Evolutionary conservation across 2,329 filamentous ascomycete species (phyloP), one percentile per base, ranked within the genome.

Genomic region (Fusarium udum): DNA sequence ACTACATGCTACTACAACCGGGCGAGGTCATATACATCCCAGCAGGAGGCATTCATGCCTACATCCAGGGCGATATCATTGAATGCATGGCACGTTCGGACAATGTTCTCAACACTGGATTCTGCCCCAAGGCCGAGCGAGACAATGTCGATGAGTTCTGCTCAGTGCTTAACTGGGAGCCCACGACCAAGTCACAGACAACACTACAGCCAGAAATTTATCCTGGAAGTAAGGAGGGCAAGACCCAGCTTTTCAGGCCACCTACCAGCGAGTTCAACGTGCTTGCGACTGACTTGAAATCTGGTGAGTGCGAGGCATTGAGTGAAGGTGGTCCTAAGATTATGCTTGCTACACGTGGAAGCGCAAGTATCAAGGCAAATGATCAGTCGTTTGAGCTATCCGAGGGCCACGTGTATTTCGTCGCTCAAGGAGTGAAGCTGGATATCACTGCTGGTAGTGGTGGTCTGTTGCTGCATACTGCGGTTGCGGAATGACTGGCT

Each of bases 21-120:
- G 92, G 92, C 22, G 88, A 93, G 58, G 87, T 89, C 14, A 86
- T 94, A 58, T 93, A 89, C 78, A 91, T 94, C 22, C 92, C 92
- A 0, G 91, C 91, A 2, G 92, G 94, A 72, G 92, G 91, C 9
- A 92, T 93, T 61, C 92, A 94, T 77, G 92, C 92, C 1, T 94
- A 93, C 77, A 84, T 94, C 0, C 87, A 87, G 8, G 92, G 92
- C 7, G 90, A 94, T 78, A 93, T 94, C 58, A 89, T 94, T 75
- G 92, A 94, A 80, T 94, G 92, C 81, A 94, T 94, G 92, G 92
- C 92, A 4, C 87, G 92, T 13, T 90, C 87, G 26, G 91, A 94
- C 83, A 93, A 94, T 65, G 92, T 95, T 4, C 84, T 95, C 56
- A 93, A 93, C 80, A 90, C 89, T 1, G 92, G 92, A 0, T 93